Evolutionary conservation across 192 early-diverging fungal genomes (phyloP).

Genomic region (Phlyctochytrium planicorne): DNA sequence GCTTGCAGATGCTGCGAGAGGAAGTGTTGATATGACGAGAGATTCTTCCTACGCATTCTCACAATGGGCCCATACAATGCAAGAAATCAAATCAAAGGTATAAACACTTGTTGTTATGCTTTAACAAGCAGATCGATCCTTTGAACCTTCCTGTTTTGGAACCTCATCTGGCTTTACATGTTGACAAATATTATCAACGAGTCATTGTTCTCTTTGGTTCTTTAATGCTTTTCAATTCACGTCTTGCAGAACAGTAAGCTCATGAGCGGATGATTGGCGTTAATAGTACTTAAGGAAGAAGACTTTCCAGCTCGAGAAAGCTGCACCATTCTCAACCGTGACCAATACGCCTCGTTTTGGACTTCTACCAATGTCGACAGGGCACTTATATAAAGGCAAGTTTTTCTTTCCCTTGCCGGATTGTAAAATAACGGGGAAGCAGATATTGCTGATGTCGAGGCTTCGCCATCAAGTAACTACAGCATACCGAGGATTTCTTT

Average conservation of each 20-base stretch:
- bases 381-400: too few relatives aligned
- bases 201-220: neutral
- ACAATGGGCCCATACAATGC: neutral
- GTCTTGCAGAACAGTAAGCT: neutral
- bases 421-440: too few relatives aligned
- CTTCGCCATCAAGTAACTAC: too few relatives aligned
- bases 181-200: neutral
- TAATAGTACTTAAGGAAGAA: too few relatives aligned
- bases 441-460: too few relatives aligned
- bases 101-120: neutral
- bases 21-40: too few relatives aligned
- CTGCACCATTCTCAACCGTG: neutral
- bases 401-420: too few relatives aligned
- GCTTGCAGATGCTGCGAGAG: neutral
- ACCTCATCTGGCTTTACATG: neutral
- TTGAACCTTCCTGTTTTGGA: neutral
- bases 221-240: neutral
- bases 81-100: neutral
- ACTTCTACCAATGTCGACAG: too few relatives aligned
- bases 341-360: neutral
- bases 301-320: too few relatives aligned
- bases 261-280: neutral
- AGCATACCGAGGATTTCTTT: too few relatives aligned
- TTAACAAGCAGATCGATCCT: neutral
- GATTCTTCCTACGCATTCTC: too few relatives aligned